Percentiles rank a stretch among this genome's conserved stretches.
Conservation (phyloP, 768 basidiomycete species). For the Lentinus brumalis region DNA sequence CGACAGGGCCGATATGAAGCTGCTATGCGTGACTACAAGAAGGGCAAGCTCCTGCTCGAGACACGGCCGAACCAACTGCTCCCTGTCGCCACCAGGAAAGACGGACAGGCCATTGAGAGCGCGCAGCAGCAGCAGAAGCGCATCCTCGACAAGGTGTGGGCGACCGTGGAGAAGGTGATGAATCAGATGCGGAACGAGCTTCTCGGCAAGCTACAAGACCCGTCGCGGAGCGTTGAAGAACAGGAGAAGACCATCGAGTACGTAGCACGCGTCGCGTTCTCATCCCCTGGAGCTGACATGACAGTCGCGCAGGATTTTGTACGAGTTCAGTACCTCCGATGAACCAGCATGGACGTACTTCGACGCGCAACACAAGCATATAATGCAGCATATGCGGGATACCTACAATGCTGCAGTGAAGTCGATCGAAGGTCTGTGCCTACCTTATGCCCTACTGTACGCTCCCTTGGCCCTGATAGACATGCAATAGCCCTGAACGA, state of each 20-base stretch:
- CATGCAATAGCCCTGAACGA: constrained; percentile 3
- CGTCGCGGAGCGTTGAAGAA: constrained; percentile 80
- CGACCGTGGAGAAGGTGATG: constrained; percentile 92
- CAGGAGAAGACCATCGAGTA: constrained; percentile 98
- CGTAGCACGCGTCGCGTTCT: constrained; percentile 27
- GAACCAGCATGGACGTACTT: constrained; percentile 97
- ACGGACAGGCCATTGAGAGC: constrained; percentile 47
- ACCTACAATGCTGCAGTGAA: constrained; percentile 55
- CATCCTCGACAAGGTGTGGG: constrained; percentile 96
- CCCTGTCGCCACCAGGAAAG: constrained; percentile 65
- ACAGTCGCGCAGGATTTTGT: constrained; percentile 64
- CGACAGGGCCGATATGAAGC: constrained; percentile 90
- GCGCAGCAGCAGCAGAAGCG: constrained; percentile 84
- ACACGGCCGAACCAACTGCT: constrained; percentile 86
- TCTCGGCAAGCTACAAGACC: constrained; percentile 78
- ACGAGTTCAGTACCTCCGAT: constrained; percentile 83
- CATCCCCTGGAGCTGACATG: not conserved
- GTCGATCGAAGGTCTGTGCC: constrained; percentile 46
- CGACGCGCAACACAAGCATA: constrained; percentile 88
- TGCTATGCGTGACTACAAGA: constrained; percentile 95
- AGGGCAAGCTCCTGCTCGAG: constrained; percentile 89
- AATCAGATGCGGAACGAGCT: constrained; percentile 83
- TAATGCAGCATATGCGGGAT: constrained; percentile 74
- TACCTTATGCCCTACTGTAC: not conserved
- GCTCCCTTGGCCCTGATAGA: no score